Evolutionary conservation across 169 alveolate species (phyloP).

Genomic region (Fabrea salina): DNA sequence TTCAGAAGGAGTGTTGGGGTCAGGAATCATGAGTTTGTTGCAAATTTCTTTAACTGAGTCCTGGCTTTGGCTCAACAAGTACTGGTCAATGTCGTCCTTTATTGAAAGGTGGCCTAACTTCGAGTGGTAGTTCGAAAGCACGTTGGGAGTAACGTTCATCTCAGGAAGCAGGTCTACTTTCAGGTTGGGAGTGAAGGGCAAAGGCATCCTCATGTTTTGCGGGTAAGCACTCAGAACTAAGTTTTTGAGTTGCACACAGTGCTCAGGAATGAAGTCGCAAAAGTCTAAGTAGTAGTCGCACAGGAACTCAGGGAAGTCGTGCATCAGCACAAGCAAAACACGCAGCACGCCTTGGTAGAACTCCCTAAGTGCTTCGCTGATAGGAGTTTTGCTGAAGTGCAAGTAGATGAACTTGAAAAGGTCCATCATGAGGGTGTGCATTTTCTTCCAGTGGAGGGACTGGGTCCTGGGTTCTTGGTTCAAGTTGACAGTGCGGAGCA

Average conservation of each 20-base stretch:
- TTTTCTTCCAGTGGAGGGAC: conserved; percentile 41
- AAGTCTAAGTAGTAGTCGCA: conserved; percentile 89
- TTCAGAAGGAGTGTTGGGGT: conserved; percentile 51
- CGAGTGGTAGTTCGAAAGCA: conserved; percentile 48
- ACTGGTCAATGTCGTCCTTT: conserved; percentile 45
- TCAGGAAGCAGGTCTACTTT: conserved; percentile 89
- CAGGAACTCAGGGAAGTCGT: conserved; percentile 95
- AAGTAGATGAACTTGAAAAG: conserved; percentile 40
- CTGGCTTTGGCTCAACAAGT: conserved; percentile 27
- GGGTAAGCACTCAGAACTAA: conserved; percentile 95
- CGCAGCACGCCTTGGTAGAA: conserved; percentile 70
- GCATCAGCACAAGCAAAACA: conserved; percentile 84
- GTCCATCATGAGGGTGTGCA: conserved; percentile 47
- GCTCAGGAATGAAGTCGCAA: conserved; percentile 88
- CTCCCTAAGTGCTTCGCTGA: conserved; percentile 42
- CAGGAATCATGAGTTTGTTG: conserved; percentile 48
- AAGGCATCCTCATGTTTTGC: conserved; percentile 88
- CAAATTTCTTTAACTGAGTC: conserved; percentile 39
- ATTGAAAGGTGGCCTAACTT: conserved; percentile 20
- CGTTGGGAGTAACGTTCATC: conserved; percentile 81
- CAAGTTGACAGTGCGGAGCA: conserved; percentile 72
- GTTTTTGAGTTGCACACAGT: conserved; percentile 93
- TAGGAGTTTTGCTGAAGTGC: conserved; percentile 32
- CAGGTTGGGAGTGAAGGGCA: conserved; percentile 88
- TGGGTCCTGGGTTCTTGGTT: conserved; percentile 61